A percentile compares a stretch with the other conserved stretches of the same genome.
These are phyloP conservation scores for Blastocystis sp. DNA, from an alignment of 352 stramenopile genomes.

Conservation along the genomic window DNA sequence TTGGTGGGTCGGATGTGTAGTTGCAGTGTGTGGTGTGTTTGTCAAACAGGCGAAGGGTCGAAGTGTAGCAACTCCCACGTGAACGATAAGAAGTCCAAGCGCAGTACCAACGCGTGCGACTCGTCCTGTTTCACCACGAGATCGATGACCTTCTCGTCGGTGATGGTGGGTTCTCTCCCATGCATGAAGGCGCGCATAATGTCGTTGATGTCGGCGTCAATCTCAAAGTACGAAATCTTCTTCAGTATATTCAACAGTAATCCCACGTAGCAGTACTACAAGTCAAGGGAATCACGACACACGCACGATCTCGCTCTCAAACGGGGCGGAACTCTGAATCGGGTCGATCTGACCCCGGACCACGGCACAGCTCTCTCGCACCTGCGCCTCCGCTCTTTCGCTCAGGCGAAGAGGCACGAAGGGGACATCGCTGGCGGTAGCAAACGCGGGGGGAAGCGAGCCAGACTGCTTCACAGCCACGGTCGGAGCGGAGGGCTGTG, in stretches of 20 bases:
- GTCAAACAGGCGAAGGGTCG: background rate
- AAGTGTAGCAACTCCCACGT: background rate
- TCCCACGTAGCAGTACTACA: background rate
- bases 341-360: background rate
- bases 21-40: background rate
- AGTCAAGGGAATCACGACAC: background rate
- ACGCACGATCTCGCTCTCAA: background rate
- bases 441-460: background rate
- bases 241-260: constrained; percentile 3
- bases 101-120: background rate
- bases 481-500: background rate
- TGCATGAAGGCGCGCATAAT: constrained; percentile 28
- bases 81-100: background rate
- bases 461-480: background rate
- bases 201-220: constrained; percentile 13
- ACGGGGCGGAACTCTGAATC: background rate
- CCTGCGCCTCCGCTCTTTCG: background rate
- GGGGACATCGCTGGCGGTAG: background rate
- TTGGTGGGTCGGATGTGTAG: constrained; percentile 81
- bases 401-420: background rate
- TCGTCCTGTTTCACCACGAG: background rate
- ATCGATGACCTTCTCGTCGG: background rate
- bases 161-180: background rate
- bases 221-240: constrained; percentile 7
- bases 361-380: background rate